Evolutionary conservation across 805 yeast genomes (phyloP).

Genomic region (Blastobotrys chiropterorum): DNA sequence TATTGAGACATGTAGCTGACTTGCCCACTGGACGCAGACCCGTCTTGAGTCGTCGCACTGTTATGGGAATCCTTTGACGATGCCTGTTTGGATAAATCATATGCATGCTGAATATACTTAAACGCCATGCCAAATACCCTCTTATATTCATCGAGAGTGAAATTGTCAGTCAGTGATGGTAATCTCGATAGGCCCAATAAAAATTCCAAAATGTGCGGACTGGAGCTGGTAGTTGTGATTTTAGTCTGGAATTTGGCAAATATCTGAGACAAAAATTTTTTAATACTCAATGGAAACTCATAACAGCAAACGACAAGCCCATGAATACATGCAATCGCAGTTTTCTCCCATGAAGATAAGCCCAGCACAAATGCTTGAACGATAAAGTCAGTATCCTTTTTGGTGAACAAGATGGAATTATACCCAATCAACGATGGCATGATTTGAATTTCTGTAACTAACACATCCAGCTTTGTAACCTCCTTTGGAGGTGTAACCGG

Average conservation of each 20-base stretch:
- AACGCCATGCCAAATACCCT: slow-evolving; percentile 80
- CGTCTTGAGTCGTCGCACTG: not conserved
- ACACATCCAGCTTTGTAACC: slow-evolving; percentile 54
- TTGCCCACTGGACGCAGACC: slow-evolving; percentile 42
- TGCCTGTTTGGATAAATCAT: slow-evolving; percentile 34
- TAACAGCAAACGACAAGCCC: slow-evolving; percentile 72
- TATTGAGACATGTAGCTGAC: slow-evolving; percentile 46
- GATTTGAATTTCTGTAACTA: slow-evolving; percentile 57
- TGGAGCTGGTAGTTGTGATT: slow-evolving; percentile 61
- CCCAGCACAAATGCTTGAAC: slow-evolving; percentile 53
- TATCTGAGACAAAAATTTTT: slow-evolving; percentile 60
- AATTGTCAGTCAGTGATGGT: slow-evolving; percentile 61
- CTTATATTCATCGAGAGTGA: slow-evolving; percentile 70
- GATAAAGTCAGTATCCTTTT: slow-evolving; percentile 55
- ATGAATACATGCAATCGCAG: slow-evolving; percentile 73
- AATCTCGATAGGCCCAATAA: slow-evolving; percentile 58
- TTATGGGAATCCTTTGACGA: not conserved
- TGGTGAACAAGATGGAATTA: slow-evolving; percentile 43
- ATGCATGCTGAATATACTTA: slow-evolving; percentile 66
- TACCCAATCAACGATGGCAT: slow-evolving; percentile 48
- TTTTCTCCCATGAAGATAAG: slow-evolving; percentile 61
- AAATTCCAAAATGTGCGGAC: slow-evolving; percentile 72
- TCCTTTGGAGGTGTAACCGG: slow-evolving; percentile 35
- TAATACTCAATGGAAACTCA: slow-evolving; percentile 69
- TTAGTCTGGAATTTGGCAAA: slow-evolving; percentile 69